Evolutionary conservation across 306 rosid genomes (phyloP).

Genomic region (Rosa rugosa): DNA sequence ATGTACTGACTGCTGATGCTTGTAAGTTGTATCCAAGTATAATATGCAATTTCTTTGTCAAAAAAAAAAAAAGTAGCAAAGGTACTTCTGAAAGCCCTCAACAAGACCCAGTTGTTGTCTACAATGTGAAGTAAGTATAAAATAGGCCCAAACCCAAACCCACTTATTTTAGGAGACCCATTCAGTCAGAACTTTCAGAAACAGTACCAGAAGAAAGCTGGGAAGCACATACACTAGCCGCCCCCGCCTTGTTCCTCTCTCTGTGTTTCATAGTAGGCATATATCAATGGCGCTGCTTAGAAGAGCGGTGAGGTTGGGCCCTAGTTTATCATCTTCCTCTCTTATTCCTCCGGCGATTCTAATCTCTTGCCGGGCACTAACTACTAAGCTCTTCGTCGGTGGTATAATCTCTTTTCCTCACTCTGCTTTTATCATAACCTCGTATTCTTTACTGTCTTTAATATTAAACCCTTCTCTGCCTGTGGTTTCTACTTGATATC

Average conservation of each 20-base stretch:
- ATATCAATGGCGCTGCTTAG: slow-evolving; percentile 37
- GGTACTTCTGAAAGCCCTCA: too few relatives aligned
- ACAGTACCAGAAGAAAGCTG: neutral
- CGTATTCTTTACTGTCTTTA: neutral
- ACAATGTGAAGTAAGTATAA: too few relatives aligned
- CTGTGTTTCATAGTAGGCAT: neutral
- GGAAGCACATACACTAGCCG: neutral
- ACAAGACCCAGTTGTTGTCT: too few relatives aligned
- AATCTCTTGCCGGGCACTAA: slow-evolving; percentile 37
- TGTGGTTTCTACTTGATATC: neutral
- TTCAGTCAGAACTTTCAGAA: neutral
- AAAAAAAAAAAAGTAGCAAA: too few relatives aligned
- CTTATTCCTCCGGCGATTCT: slow-evolving; percentile 42
- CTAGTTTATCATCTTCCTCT: slow-evolving; percentile 20
- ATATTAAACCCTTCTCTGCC: neutral
- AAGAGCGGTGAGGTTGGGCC: slow-evolving; percentile 19
- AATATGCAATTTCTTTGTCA: too few relatives aligned
- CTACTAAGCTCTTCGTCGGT: slow-evolving; percentile 55
- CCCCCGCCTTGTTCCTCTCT: neutral
- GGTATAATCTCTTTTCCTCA: slow-evolving; percentile 33
- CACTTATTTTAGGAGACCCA: neutral
- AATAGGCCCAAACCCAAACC: too few relatives aligned
- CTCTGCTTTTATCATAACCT: neutral
- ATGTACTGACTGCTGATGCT: too few relatives aligned
- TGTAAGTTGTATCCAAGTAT: too few relatives aligned